Conservation (phyloP, 208 protist genomes). For the Leishmania tarentolae region DNA sequence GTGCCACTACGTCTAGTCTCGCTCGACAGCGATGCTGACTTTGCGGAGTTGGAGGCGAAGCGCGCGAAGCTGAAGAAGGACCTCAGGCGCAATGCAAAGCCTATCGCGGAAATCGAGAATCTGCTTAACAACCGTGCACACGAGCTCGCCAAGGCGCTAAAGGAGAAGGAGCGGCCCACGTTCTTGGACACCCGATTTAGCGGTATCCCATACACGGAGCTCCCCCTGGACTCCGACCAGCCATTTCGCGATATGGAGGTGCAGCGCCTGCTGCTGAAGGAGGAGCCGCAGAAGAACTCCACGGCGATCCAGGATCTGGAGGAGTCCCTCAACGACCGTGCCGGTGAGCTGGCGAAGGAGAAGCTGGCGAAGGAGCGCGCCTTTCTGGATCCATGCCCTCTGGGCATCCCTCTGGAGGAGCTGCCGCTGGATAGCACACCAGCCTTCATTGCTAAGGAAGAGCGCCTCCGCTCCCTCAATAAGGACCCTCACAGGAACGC, state of each 20-base stretch:
- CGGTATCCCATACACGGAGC: slow-evolving; percentile 59
- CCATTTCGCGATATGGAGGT: slow-evolving; percentile 66
- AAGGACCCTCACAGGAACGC: slow-evolving; percentile 57
- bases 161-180: slow-evolving; percentile 58
- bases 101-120: slow-evolving; percentile 57
- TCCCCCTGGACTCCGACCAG: slow-evolving; percentile 58
- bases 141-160: slow-evolving; percentile 54
- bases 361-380: slow-evolving; percentile 56
- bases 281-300: slow-evolving; percentile 49
- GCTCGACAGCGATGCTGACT: slow-evolving; percentile 49
- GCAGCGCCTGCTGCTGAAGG: slow-evolving; percentile 53
- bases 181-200: slow-evolving; percentile 55
- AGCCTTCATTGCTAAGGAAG: slow-evolving; percentile 59
- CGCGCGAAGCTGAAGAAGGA: slow-evolving; percentile 67
- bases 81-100: slow-evolving; percentile 40
- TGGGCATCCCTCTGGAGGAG: slow-evolving; percentile 65
- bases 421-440: slow-evolving; percentile 64
- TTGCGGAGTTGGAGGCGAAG: slow-evolving; percentile 54
- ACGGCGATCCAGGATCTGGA: slow-evolving; percentile 63
- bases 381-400: slow-evolving; percentile 61
- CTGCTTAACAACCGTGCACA: slow-evolving; percentile 64
- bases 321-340: slow-evolving; percentile 72
- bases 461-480: slow-evolving; percentile 52
- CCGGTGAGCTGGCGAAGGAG: slow-evolving; percentile 59
- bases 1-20: slow-evolving; percentile 63